Conservation (phyloP, 2,329 filamentous ascomycete genomes). For the Paecilomyces dactylethromorphus region DNA sequence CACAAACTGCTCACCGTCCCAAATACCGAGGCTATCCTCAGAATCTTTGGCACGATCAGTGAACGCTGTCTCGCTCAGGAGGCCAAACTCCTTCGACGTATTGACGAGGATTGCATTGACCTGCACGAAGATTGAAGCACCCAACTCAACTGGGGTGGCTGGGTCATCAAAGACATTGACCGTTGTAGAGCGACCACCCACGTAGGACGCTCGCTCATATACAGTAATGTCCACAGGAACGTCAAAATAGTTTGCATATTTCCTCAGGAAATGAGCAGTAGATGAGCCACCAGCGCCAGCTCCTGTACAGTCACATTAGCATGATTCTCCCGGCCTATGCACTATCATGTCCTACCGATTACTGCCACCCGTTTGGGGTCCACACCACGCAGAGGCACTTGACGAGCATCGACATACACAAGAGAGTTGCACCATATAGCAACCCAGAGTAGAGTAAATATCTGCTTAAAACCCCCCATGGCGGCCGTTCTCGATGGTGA, state of each 20-base stretch:
- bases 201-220: constrained; percentile 69
- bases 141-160: constrained; percentile 68
- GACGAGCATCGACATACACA: constrained; percentile 12
- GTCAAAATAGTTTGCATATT: constrained; percentile 58
- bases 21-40: constrained; percentile 62
- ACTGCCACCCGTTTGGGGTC: constrained; percentile 26
- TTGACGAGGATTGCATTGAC: constrained; percentile 77
- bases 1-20: constrained; percentile 73
- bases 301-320: constrained; percentile 46
- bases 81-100: constrained; percentile 64
- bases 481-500: neutral
- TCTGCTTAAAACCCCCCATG: neutral
- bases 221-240: constrained; percentile 72
- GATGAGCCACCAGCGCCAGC: constrained; percentile 86
- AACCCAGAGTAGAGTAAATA: neutral
- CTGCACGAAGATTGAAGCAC: constrained; percentile 84
- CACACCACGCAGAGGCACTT: constrained; percentile 15
- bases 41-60: constrained; percentile 42
- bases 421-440: constrained; percentile 5
- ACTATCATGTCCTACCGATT: constrained; percentile 15
- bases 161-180: constrained; percentile 68
- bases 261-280: constrained; percentile 72
- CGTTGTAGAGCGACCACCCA: constrained; percentile 84
- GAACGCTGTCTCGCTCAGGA: constrained; percentile 48
- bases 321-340: neutral